Base-by-base conservation (phyloP, 371 early-diverging fungal genomes). In the Actinomortierella wolfii region DNA sequence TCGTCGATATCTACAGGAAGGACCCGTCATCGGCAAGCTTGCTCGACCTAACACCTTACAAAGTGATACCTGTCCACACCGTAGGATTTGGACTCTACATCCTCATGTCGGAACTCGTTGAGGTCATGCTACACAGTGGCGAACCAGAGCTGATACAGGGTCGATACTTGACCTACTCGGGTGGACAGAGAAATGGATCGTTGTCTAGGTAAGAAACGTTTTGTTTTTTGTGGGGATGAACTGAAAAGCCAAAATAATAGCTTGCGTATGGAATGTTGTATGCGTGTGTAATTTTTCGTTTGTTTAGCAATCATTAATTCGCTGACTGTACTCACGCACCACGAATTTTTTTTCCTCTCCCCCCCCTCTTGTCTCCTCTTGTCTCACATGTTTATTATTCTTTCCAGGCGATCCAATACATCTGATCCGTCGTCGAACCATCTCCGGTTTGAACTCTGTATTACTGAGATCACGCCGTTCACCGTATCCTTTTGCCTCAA, bases 61-160 rank as follows among this genome's bases (percentile, higher is more conserved):
- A 51, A 54, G 63, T 73, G 53, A 73, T 73, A 11, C 74, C 74
- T 13, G 74, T 73, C 15, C 74, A 73, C 40, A 73, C 74, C 4
- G 74, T 73, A 11, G 74, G 74, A 8, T 73, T 73, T 67, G 74
- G 74, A 8, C 53, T 73, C 9, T 73, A 73, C 57, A 67, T 73
- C 51, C 74, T 73, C 51, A 66, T 73, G 74, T 73, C 74, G 13
- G 74, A 73, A 46, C 25, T 73, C 18, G 74, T 73, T n/a, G 74
- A 73, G 52, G 74, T 73, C n/a, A 73, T 73, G 74, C 74, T 73
- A n/a, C 74, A 73, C 15, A 73, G 74, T 34, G 60, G 63, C 13
- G 74, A 73, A 23, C 67, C 74, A 20, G 74, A 67, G 59, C 67
- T 55, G 23, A 56, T 56, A 26, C 74, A 66, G 26, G 74, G 74